These are phyloP conservation scores for Lophiostoma macrostomum DNA, from an alignment of 495 filamentous ascomycete genomes.

Conservation along the genomic window DNA sequence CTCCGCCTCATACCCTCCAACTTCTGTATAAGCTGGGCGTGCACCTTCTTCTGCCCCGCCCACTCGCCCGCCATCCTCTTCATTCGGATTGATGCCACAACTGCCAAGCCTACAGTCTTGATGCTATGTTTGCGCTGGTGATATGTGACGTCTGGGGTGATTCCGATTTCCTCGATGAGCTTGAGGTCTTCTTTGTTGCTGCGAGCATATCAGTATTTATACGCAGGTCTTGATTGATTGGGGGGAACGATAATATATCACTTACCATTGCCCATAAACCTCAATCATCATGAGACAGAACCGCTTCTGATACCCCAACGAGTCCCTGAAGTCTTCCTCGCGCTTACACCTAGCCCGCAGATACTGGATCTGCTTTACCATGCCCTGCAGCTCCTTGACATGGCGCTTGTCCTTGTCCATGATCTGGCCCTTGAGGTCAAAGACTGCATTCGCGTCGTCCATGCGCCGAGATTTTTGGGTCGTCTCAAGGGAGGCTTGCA, in stretches of 20 bases:
- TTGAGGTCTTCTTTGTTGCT: conserved; percentile 90
- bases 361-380: conserved; percentile 87
- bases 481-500: conserved; percentile 8
- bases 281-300: conserved; percentile 75
- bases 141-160: conserved; percentile 49
- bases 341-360: conserved; percentile 72
- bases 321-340: conserved; percentile 73
- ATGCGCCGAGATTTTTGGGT: conserved; percentile 3
- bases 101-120: conserved; percentile 49
- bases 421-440: conserved; percentile 20
- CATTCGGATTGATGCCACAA: conserved; percentile 58
- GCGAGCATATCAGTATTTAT: conserved; percentile 23
- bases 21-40: conserved; percentile 36
- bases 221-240: conserved; percentile 6
- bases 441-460: conserved; percentile 3
- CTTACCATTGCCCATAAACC: conserved; percentile 82
- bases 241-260: conserved; percentile 64
- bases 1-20: conserved; percentile 30
- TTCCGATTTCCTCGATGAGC: conserved; percentile 76
- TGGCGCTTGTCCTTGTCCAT: conserved; percentile 55
- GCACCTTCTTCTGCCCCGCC: conserved; percentile 38
- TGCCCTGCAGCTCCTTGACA: conserved; percentile 73
- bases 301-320: conserved; percentile 76
- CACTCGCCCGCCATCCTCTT: conserved; percentile 51
- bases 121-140: conserved; percentile 45